Base-by-base conservation (phyloP, 2,329 filamentous ascomycete genomes). In the Purpureocillium takamizusanense region DNA sequence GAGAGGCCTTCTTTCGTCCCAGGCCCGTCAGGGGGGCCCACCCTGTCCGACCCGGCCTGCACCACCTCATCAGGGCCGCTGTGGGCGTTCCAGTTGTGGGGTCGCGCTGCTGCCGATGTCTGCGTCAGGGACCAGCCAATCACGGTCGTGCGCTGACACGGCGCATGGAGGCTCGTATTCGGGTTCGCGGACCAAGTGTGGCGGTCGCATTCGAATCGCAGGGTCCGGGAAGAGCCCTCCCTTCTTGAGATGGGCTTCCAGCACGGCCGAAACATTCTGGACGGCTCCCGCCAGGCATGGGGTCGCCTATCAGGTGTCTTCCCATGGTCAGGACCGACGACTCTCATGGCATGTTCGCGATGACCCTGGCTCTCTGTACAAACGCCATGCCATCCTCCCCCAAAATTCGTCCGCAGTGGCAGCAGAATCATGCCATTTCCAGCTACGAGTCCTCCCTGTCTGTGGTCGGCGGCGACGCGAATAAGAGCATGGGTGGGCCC, bases 381-480 rank as follows among this genome's bases (percentile, higher is more conserved):
- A 10, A 25, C 21, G n/a, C n/a, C n/a, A n/a, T 10, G 21, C 21
- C 21, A 6, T 25, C 21, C 10, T 10, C 21, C 21, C 6, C 21
- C 21, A 25, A 25, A 25, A 5, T 10, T 25, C 21, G 21, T 25
- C 14, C 25, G 11, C 16, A 28, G 23, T 29, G 34, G 34, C 21
- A 36, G 34, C 34, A 36, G 27, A 4, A 29, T 36, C 34, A 36
- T 36, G 34, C 34, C 34, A 29, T 27, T 29, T 15, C 14, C 25
- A 15, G n/a, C 21, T 10, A 5, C 6, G 21, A 5, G 10, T 25
- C 6, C 21, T 10, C 21, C 21, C 5, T 25, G 21, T 25, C 10
- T 25, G 10, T 6, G 21, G n/a, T n/a, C n/a, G n/a, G n/a, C n/a
- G n/a, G n/a, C n/a, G 28, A 36, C 17, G 27, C 34, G 34, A 36